phyloP scores from a whole-genome alignment of 352 stramenopile genomes.

The Globisporangium parvum region DNA sequence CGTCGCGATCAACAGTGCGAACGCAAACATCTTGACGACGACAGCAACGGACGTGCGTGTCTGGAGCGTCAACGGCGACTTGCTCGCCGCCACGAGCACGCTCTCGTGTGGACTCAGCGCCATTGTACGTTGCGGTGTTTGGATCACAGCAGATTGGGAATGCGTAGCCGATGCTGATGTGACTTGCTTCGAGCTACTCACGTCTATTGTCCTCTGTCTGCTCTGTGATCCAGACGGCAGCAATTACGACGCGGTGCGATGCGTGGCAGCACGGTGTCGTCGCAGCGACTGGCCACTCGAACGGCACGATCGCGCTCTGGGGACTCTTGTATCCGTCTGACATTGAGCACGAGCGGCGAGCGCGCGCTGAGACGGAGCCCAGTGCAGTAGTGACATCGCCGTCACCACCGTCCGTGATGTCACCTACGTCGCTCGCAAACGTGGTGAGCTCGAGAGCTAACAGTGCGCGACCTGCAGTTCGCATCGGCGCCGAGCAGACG shows the following conservation, averaged over 20 bases:
- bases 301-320: constrained; percentile 72
- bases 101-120: constrained; percentile 33
- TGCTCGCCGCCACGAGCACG: constrained; percentile 46
- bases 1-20: constrained; percentile 63
- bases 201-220: neutral
- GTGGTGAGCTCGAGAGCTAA: constrained; percentile 6
- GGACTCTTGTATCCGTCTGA: constrained; percentile 57
- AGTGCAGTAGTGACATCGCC: neutral
- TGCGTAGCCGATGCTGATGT: too few relatives aligned
- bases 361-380: neutral
- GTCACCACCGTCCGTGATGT: neutral
- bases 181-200: too few relatives aligned
- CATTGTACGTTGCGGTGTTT: constrained; percentile 34
- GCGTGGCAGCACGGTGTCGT: constrained; percentile 68
- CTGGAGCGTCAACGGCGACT: constrained; percentile 78
- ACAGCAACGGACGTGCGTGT: constrained; percentile 47
- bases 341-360: constrained; percentile 24
- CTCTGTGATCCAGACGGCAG: constrained; percentile 29
- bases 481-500: constrained; percentile 8
- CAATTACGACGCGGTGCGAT: constrained; percentile 64
- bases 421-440: neutral
- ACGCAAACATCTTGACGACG: constrained; percentile 53
- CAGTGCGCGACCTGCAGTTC: constrained; percentile 4
- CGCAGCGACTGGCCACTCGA: constrained; percentile 56
- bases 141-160: neutral